These are phyloP conservation scores for Chaetoceros tenuissimus DNA, from an alignment of 108 stramenopile genomes.

Conservation along the genomic window DNA sequence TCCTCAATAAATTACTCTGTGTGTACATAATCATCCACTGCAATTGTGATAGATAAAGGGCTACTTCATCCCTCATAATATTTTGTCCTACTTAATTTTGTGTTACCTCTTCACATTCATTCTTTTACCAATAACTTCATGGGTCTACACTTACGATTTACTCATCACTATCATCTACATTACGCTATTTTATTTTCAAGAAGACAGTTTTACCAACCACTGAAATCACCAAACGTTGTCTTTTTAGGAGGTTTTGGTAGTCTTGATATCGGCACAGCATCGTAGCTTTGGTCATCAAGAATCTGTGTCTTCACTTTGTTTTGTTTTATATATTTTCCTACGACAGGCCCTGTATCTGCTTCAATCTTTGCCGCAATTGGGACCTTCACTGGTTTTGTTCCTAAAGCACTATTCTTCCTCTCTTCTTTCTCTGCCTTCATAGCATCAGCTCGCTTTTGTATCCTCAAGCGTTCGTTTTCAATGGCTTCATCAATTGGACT, in stretches of 20 bases:
- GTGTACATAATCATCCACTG: no score
- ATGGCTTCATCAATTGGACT: slow-evolving; percentile 70
- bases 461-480: slow-evolving; percentile 44
- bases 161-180: no score
- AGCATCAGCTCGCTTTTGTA: slow-evolving; percentile 29
- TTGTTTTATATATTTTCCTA: slow-evolving; percentile 28
- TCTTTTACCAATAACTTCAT: no score
- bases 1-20: no score
- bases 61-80: no score
- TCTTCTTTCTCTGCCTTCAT: slow-evolving; percentile 9
- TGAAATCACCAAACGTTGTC: slow-evolving; percentile 70
- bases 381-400: not conserved
- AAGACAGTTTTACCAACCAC: slow-evolving; percentile 69
- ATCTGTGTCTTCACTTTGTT: slow-evolving; percentile 9
- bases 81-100: no score
- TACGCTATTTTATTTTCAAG: no score
- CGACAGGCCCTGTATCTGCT: slow-evolving; percentile 3
- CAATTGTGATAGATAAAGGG: no score
- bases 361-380: not conserved
- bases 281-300: not conserved
- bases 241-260: slow-evolving; percentile 41
- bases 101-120: no score
- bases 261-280: slow-evolving; percentile 18
- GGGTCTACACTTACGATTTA: no score
- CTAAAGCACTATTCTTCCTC: slow-evolving; percentile 11